Conservation (phyloP, 2,329 filamentous ascomycete genomes). For the Colletotrichum simmondsii region DNA sequence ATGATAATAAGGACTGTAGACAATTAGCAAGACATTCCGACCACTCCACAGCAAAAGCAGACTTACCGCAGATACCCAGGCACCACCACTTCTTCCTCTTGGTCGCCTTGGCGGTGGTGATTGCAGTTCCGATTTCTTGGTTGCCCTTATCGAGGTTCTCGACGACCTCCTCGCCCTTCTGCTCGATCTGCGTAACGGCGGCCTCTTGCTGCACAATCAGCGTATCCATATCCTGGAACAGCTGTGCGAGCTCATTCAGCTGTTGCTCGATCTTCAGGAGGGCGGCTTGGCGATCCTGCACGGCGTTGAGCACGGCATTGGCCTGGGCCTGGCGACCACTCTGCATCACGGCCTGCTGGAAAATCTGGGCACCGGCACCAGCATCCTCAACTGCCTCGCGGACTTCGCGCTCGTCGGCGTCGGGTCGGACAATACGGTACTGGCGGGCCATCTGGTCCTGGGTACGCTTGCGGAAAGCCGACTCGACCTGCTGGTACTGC, state of each 20-base stretch:
- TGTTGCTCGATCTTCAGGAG: conserved; percentile 93
- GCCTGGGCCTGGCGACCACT: conserved; percentile 85
- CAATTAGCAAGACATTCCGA: conserved; percentile 8
- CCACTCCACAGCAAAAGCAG: not conserved
- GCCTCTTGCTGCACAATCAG: conserved; percentile 89
- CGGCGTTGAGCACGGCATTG: conserved; percentile 80
- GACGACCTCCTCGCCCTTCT: conserved; percentile 86
- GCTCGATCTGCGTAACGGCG: conserved; percentile 82
- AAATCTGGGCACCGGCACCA: conserved; percentile 77
- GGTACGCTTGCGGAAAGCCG: conserved; percentile 81
- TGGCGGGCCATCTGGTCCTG: conserved; percentile 88
- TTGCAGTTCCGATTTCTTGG: conserved; percentile 82
- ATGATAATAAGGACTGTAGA: conserved; percentile 62
- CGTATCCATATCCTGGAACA: conserved; percentile 91
- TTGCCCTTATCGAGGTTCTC: conserved; percentile 89
- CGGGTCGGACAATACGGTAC: conserved; percentile 88
- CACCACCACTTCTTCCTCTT: conserved; percentile 98
- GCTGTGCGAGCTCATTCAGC: conserved; percentile 85
- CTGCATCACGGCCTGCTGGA: conserved; percentile 86
- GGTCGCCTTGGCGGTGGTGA: conserved; percentile 81
- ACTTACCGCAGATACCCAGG: conserved; percentile 76
- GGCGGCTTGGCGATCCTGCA: conserved; percentile 84
- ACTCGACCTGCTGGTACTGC: conserved; percentile 83
- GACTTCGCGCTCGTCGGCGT: conserved; percentile 83
- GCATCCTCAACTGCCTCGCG: conserved; percentile 80